phyloP scores from a whole-genome alignment of 371 early-diverging fungal species.

The Umbelopsis sp. region DNA sequence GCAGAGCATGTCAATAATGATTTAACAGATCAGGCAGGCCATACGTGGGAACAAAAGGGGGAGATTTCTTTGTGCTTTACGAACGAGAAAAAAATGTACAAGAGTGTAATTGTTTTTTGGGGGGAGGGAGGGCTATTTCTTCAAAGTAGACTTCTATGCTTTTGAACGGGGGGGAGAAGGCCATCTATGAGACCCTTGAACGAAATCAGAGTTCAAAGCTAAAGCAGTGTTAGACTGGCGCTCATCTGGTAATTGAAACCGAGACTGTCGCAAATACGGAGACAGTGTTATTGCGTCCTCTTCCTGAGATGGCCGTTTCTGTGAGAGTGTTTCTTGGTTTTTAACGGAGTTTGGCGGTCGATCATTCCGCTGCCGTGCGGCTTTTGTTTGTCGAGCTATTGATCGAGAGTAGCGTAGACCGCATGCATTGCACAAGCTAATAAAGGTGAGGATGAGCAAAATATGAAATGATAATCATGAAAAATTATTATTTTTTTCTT shows the following conservation, averaged over 20 bases:
- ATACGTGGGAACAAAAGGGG: background rate
- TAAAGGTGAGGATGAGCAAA: background rate
- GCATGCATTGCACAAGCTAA: conserved; percentile 54
- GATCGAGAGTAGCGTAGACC: conserved; percentile 51
- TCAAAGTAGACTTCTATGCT: too few relatives aligned
- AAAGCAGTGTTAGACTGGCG: background rate
- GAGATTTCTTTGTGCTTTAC: background rate
- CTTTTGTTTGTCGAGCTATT: conserved; percentile 43
- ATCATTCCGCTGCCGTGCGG: conserved; percentile 26
- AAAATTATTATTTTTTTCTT: too few relatives aligned
- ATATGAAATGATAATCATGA: too few relatives aligned
- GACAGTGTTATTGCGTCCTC: background rate
- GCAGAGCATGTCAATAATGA: background rate
- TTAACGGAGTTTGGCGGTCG: background rate
- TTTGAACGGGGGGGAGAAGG: too few relatives aligned
- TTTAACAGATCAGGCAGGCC: background rate
- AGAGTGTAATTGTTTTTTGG: too few relatives aligned
- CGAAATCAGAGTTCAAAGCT: background rate
- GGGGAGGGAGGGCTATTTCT: too few relatives aligned
- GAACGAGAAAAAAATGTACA: background rate
- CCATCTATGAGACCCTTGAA: too few relatives aligned
- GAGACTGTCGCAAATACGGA: conserved; percentile 5
- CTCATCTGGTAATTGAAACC: background rate
- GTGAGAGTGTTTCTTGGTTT: background rate
- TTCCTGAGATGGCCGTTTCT: background rate